Base-by-base conservation (phyloP, 371 early-diverging fungal genomes). In the Rhizopus delemar region DNA sequence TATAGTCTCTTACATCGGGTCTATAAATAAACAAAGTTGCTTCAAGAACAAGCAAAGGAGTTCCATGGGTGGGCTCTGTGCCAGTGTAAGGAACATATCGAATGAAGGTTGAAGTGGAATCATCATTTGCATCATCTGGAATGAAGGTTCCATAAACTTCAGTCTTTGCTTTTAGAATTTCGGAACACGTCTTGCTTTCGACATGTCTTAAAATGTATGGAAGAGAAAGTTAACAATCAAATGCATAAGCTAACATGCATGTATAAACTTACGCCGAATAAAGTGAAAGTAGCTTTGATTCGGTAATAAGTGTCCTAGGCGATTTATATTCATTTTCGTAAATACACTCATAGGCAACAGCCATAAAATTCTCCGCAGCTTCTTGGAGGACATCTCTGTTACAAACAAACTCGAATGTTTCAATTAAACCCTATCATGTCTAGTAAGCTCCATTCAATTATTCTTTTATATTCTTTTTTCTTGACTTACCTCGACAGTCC, bases 31-130 rank as follows among this genome's bases (percentile, higher is more conserved):
- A 62, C 9, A 62, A 13, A 46, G 41, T 46, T 4, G 57, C 60
- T 29, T 53, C 53, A 28, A 65, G 87, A 83, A 29, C 8, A 29
- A 48, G 0, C 48, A 48, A 29, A 15, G 9, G 5, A 28, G 22
- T 22, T 8, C 48, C 48, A 28, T 48, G 29, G 8, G 28, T 12
- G 28, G 28, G 29, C 7, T 48, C 29, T 28, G 22, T 48, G 15
- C 48, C 48, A 29, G 22, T 48, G 12, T 28, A 48, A 29, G 48
- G 48, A 9, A 48, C 29, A 48, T 48, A 48, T 2, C 29, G 22
- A 29, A 48, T 29, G 28, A 48, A 48, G 7, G 48, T 29, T 5
- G 48, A 29, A 8, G 31, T 9, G 48, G 48, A 8, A 8, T 43
- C 43, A 13, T 43, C n/a, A 43, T 16, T 28, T 48, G 15, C 8